Conservation (phyloP, 169 alveolate genomes). For the Plasmodium vivax region DNA sequence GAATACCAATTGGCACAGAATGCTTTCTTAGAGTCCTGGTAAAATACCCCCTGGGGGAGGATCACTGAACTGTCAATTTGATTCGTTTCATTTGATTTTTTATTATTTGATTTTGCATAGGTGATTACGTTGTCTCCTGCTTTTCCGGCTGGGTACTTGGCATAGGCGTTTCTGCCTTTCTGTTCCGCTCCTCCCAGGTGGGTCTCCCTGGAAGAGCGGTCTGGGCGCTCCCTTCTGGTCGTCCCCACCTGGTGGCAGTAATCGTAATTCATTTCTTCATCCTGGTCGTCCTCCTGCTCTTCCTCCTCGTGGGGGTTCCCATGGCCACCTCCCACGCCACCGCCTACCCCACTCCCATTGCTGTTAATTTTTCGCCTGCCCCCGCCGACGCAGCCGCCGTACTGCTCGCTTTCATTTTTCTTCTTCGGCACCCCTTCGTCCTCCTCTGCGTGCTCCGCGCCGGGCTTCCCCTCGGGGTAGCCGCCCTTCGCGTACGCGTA, state of each 20-base stretch:
- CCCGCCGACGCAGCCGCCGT: not conserved
- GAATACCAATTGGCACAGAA: constrained; percentile 86
- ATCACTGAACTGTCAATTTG: constrained; percentile 32
- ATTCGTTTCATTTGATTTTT: constrained; percentile 13
- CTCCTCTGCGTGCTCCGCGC: not conserved
- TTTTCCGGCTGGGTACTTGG: not conserved
- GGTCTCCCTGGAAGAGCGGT: not conserved
- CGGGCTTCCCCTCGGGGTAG: not conserved
- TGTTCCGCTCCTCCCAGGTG: not conserved
- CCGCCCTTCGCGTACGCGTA: not conserved
- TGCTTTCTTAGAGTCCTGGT: constrained; percentile 74
- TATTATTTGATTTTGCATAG: constrained; percentile 40
- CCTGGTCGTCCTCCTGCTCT: not conserved
- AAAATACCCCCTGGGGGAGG: constrained; percentile 72
- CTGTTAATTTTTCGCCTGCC: not conserved
- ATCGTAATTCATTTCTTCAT: not conserved
- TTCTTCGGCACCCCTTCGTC: not conserved
- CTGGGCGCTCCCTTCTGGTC: not conserved
- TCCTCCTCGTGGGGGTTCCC: not conserved
- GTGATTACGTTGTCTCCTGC: constrained; percentile 10
- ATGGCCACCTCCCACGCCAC: no score
- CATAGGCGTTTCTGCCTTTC: not conserved
- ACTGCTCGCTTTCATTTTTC: not conserved
- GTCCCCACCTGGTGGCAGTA: not conserved
- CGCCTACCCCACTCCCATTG: not conserved